Conservation (phyloP, 306 rosid genomes). For the Malus fusca region DNA sequence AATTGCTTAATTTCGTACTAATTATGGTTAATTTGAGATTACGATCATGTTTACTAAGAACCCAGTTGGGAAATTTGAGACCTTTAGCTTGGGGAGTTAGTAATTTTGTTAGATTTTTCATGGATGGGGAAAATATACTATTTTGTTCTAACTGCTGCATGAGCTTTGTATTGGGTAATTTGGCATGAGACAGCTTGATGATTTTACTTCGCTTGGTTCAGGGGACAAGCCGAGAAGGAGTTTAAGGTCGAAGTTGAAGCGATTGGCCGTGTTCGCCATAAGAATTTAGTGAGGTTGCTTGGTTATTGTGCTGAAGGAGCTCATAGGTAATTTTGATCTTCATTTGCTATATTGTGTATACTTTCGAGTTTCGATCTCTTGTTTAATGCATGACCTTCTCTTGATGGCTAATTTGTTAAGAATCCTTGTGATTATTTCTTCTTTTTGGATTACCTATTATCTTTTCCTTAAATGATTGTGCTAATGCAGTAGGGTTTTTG, state of each 20-base stretch:
- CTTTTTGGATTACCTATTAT: too few species aligned
- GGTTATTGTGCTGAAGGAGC: slow-evolving; percentile 69
- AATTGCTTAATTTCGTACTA: background rate
- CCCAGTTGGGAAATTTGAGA: slow-evolving; percentile 1
- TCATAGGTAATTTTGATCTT: slow-evolving; percentile 31
- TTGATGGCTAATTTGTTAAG: background rate
- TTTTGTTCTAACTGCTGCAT: background rate
- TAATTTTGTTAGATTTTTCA: background rate
- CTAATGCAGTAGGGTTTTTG: background rate
- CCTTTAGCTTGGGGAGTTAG: background rate
- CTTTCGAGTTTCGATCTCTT: background rate
- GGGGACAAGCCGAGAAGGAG: slow-evolving; percentile 69
- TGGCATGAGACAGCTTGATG: background rate
- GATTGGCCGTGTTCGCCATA: slow-evolving; percentile 62
- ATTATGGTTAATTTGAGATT: background rate
- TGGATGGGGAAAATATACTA: background rate
- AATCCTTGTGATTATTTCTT: background rate
- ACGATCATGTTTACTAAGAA: background rate
- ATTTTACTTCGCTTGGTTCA: slow-evolving; percentile 5
- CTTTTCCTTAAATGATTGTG: background rate
- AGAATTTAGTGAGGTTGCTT: slow-evolving; percentile 55
- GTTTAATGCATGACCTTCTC: background rate
- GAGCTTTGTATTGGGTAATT: background rate
- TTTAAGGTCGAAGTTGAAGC: slow-evolving; percentile 68
- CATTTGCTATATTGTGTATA: background rate